Base-by-base conservation (phyloP, 1,284 basidiomycete species). In the Moniliella sp. region DNA sequence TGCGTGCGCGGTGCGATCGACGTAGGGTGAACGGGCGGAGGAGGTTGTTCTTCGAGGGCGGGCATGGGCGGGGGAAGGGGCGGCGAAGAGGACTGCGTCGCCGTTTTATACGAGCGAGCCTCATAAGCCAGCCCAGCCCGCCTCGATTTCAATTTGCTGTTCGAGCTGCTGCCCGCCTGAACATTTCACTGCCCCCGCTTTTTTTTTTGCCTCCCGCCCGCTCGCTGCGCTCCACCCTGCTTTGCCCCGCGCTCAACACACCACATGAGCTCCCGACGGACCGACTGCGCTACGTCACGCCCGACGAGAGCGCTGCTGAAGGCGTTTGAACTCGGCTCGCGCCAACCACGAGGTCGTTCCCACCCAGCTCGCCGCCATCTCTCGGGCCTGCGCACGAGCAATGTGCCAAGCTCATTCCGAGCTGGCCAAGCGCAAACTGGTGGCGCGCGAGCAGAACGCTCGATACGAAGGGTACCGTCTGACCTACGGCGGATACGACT, bases 321-420 rank as follows among this genome's bases (percentile, higher is more conserved):
- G 15, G 82, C 88, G 30, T 83, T 91, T 25, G 88, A 99, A 65
- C 84, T 91, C 70, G 91, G 88, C 19, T 91, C 82, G 3, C 91
- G 91, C 91, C 65, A 94, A 94, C 55, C 88, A 97, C 58, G 79
- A 94, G 63, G 71, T 93, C 27, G 86, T 99, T 2, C 88, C 88
- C 1, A 75, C 80, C 0, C 61, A 71, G 0, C 71, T 94, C 37
- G 81, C 94, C 45, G 76, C 78, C 2, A 88, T 61, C 78, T 97
- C 29, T 84, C 84, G 5, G 78, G 81, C 12, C 67, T 94, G 31
- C 68, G 83, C 18, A 78, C 77, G 43, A 84, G 88, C 26, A 82
- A 83, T 1, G 78, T 91, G 33, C n/a, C 80, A 88, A 61, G 68
- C 83, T 18, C 78, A 77, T 43, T 84, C 88, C 26, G 82, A 83